Base-by-base conservation (phyloP, 192 early-diverging fungal genomes). In the Chytriomyces hyalinus region DNA sequence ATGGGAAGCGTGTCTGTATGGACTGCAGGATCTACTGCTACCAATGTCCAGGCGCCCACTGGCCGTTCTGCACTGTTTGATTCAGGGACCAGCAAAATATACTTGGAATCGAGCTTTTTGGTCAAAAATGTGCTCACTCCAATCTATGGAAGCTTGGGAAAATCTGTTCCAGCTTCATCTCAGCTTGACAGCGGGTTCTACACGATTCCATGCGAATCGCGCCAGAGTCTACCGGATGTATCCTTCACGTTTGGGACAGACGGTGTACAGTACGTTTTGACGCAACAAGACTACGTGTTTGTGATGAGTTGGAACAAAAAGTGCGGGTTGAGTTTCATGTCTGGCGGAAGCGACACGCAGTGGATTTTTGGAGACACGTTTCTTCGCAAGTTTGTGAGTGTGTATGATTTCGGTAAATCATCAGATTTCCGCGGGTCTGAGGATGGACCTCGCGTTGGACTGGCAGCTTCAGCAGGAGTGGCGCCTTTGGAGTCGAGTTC, bases 181-280 rank as follows among this genome's bases (percentile, higher is more conserved):
- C 11, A 43, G 5, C 13, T 10, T 6, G 15, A 28, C 13, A n/a
- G 17, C 13, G 67, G 67, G 9, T 17, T 49, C 17, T 49, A 15
- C 10, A 13, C 15, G 9, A 8, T 68, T 68, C 28, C 20, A 0
- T 47, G 44, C 67, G 9, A 28, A 11, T 20, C 8, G 9, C 11
- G 10, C 8, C 9, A 28, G 28, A 11, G 20, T 28, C 49, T 68
- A 46, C 67, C 67, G 15, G 67, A 68, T 43, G 67, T 68, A 10
- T 46, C 24, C 9, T 68, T 68, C 49, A 49, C 11, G 43, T 68
- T 68, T 24, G 67, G 67, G 8, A 36, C 36, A 36, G 67, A 68
- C 24, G 43, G 46, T 3, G 17, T 11, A 9, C 15, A 8, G 10
- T 68, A 49, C 49, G 28, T 46, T 15, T 13, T 68, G 11, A 47